phyloP scores from a whole-genome alignment of 441 rosid species.

The Erodium chrysanthum region DNA sequence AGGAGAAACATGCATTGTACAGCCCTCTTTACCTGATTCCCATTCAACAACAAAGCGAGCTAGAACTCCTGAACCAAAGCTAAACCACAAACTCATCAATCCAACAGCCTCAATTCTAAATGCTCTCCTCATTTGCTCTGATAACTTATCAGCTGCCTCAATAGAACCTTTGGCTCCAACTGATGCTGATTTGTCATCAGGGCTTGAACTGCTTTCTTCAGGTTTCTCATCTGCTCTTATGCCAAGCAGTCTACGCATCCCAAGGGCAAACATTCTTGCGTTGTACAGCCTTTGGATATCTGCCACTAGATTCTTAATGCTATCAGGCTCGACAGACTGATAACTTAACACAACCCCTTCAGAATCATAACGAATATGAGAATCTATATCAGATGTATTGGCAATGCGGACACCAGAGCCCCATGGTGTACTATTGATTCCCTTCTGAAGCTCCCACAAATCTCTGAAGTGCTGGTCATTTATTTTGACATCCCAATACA shows the following conservation, averaged over 20 bases:
- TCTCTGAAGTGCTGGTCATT: slow-evolving; percentile 94
- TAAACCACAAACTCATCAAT: slow-evolving; percentile 91
- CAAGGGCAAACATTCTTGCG: slow-evolving; percentile 93
- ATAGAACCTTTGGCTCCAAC: slow-evolving; percentile 49
- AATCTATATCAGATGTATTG: slow-evolving; percentile 85
- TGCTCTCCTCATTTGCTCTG: slow-evolving; percentile 82
- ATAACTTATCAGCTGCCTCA: slow-evolving; percentile 62
- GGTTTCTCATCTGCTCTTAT: slow-evolving; percentile 68
- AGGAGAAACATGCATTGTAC: slow-evolving; percentile 99
- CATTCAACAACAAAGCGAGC: slow-evolving; percentile 98
- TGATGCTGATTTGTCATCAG: slow-evolving; percentile 40
- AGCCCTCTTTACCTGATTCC: slow-evolving; percentile 95
- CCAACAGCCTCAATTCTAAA: slow-evolving; percentile 95
- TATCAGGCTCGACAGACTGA: slow-evolving; percentile 84
- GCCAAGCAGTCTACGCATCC: slow-evolving; percentile 91
- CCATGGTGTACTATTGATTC: slow-evolving; percentile 67
- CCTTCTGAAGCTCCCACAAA: slow-evolving; percentile 97
- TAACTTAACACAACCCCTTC: slow-evolving; percentile 94
- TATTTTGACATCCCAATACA: slow-evolving; percentile 97
- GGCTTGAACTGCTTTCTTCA: slow-evolving; percentile 46
- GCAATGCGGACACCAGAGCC: slow-evolving; percentile 93
- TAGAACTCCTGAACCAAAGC: slow-evolving; percentile 79
- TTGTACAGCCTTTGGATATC: slow-evolving; percentile 88
- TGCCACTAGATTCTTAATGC: slow-evolving; percentile 84
- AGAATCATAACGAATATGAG: slow-evolving; percentile 83